A percentile compares a stretch with the other conserved stretches of the same genome.
Conservation (phyloP, 495 filamentous ascomycete species). For the Neurospora intermedia region DNA sequence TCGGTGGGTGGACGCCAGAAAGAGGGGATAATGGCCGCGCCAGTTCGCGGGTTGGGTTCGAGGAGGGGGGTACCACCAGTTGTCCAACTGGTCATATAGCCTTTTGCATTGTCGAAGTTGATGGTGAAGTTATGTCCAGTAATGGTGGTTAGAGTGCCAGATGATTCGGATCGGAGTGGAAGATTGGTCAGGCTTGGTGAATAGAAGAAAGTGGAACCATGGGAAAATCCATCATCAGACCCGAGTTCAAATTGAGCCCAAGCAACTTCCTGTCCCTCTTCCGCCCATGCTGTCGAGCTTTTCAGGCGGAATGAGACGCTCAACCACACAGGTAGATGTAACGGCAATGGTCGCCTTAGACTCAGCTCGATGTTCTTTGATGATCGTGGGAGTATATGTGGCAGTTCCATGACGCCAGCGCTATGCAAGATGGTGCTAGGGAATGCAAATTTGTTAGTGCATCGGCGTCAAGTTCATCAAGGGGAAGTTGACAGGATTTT, state of each 20-base stretch:
- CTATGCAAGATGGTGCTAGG: slow-evolving; percentile 4
- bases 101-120: slow-evolving; percentile 30
- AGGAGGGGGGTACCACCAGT: slow-evolving; percentile 10
- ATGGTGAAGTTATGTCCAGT: slow-evolving; percentile 14
- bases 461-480: not conserved
- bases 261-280: slow-evolving; percentile 17
- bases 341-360: not conserved
- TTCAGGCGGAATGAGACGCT: slow-evolving; percentile 13
- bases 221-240: not conserved
- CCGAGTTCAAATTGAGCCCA: slow-evolving; percentile 15
- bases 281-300: slow-evolving; percentile 11
- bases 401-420: slow-evolving; percentile 11
- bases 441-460: not conserved
- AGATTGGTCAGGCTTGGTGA: too few relatives aligned
- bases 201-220: not conserved
- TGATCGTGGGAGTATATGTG: slow-evolving; percentile 4
- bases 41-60: slow-evolving; percentile 29
- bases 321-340: slow-evolving; percentile 7
- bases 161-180: not conserved
- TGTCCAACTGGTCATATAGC: slow-evolving; percentile 28
- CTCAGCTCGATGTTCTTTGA: not conserved
- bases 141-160: not conserved
- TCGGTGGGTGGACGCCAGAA: slow-evolving; percentile 43
- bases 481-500: not conserved
- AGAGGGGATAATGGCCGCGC: slow-evolving; percentile 24